phyloP scores from a whole-genome alignment of 176 grass and related monocot species.

The Saccharum officinarum region DNA sequence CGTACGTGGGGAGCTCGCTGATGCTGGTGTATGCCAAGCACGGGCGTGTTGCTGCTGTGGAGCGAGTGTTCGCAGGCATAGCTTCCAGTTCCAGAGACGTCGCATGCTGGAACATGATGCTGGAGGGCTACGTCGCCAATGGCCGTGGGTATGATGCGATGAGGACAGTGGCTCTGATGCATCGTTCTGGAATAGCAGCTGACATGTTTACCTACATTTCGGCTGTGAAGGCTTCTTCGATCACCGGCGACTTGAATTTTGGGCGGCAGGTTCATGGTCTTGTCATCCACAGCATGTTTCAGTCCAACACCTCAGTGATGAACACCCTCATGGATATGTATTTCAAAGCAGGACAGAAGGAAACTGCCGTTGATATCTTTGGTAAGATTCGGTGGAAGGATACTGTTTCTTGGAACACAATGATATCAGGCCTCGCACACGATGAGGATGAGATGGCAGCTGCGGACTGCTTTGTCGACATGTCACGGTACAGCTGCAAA shows the following conservation, averaged over 20 bases:
- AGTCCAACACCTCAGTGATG: conserved; percentile 50
- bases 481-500: conserved; percentile 32
- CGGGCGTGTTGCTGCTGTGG: conserved; percentile 21
- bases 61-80: conserved; percentile 24
- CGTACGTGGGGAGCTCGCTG: conserved; percentile 41
- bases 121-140: conserved; percentile 48
- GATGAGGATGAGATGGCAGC: conserved; percentile 34
- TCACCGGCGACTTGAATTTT: not conserved
- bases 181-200: not conserved
- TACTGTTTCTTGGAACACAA: conserved; percentile 60
- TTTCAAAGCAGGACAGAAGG: conserved; percentile 38
- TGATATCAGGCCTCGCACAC: conserved; percentile 37
- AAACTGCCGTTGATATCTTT: conserved; percentile 31
- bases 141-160: conserved; percentile 15
- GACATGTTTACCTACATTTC: conserved; percentile 52
- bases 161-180: conserved; percentile 17
- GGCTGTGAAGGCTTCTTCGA: conserved; percentile 43
- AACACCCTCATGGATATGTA: conserved; percentile 54
- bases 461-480: conserved; percentile 32
- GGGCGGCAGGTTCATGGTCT: conserved; percentile 37
- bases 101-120: conserved; percentile 54
- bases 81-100: not conserved
- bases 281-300: conserved; percentile 41
- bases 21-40: conserved; percentile 53
- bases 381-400: conserved; percentile 40